Conservation (phyloP, 805 yeast species). For the Barnettozyma californica region DNA sequence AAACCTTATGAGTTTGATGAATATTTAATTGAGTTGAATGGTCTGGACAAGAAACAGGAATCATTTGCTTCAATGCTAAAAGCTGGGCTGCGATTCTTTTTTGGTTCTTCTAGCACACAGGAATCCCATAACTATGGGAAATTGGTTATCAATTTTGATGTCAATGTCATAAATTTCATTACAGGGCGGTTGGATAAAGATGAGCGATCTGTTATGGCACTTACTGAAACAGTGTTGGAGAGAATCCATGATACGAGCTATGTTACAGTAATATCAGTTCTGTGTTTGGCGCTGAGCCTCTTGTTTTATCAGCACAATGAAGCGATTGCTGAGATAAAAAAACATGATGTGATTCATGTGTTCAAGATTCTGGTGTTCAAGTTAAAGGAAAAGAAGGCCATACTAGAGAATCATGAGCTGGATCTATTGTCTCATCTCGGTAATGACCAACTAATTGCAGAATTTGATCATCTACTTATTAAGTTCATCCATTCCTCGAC, state of each 20-base stretch:
- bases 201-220: constrained; percentile 1
- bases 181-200: constrained; percentile 5
- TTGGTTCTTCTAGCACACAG: not conserved
- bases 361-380: constrained; percentile 2
- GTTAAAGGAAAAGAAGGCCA: not conserved
- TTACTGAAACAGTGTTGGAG: constrained; percentile 10
- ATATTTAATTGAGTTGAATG: constrained; percentile 20
- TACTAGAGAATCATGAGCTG: constrained; percentile 2
- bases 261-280: constrained; percentile 16
- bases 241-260: constrained; percentile 15
- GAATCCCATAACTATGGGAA: constrained; percentile 16
- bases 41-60: constrained; percentile 21
- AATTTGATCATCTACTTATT: constrained; percentile 3
- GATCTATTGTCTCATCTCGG: not conserved
- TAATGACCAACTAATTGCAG: not conserved
- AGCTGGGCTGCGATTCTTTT: constrained; percentile 11
- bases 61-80: constrained; percentile 15
- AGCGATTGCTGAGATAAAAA: constrained; percentile 8
- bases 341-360: constrained; percentile 6
- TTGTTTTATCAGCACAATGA: constrained; percentile 13
- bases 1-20: constrained; percentile 23
- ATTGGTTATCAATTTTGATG: constrained; percentile 17
- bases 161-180: constrained; percentile 5
- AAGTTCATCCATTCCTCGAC: constrained; percentile 12
- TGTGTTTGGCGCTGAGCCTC: constrained; percentile 14